Evolutionary conservation across 2,329 filamentous ascomycete genomes (phyloP), one percentile per base, ranked within the genome.

Genomic region (Pyrenophora tritici-repentis): DNA sequence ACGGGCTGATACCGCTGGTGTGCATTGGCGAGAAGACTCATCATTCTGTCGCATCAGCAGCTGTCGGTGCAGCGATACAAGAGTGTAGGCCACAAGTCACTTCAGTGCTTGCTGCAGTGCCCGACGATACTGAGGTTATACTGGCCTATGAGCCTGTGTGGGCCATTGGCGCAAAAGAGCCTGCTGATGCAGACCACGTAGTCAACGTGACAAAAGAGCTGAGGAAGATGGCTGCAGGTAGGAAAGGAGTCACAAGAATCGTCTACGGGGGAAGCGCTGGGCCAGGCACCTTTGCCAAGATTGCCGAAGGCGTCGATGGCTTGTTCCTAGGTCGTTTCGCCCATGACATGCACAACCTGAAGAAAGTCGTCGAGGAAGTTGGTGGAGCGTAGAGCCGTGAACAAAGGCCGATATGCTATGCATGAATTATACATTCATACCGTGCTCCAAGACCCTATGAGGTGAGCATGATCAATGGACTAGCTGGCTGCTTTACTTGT

Each of bases 141-240:
- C 80, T 95, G 50, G 90, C 90, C 1, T 95, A 95, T 67, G 90
- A 95, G 76, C 90, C 90, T 6, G 89, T 94, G 1, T 95, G 90
- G 90, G 90, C 90, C 1, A 95, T 94, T 72, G 90, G 90, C 0
- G 86, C 89, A 8, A 77, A 81, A 1, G 78, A 86, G 64, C 90
- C 90, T 2, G 90, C 90, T 0, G 81, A 81, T 6, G 82, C 86
- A 14, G 85, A 86, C 55, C 87, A 95, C 67, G 88, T 95, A 0
- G 81, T 87, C 3, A 81, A 79, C 32, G 89, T 94, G 2, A 86
- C 88, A 13, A 80, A 81, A 62, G 83, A 83, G 14, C 79, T 92
- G 41, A 80, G 86, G 46, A 79, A 83, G 20, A 76, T 81, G 45
- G 75, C 85, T 6, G 73, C 73, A 51, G 67, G 67, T 16, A 77